Percentiles rank a stretch among this genome's conserved stretches.
These are phyloP conservation scores for Backusella morwellensis DNA, from an alignment of 192 early-diverging fungal genomes.

Conservation along the genomic window DNA sequence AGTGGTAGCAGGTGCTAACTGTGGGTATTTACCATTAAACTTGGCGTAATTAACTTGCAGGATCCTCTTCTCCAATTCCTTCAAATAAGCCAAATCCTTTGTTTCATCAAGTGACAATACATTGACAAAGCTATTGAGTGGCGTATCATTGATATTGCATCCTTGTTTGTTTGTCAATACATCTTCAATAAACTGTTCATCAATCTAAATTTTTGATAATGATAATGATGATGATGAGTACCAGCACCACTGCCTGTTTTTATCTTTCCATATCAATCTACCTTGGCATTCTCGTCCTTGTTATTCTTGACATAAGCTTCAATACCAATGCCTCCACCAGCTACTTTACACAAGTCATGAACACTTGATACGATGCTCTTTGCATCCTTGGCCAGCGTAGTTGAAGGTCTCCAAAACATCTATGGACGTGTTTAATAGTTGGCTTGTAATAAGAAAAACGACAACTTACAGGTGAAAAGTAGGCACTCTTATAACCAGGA, in stretches of 20 bases:
- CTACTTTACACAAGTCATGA: neutral
- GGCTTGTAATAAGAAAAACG: neutral
- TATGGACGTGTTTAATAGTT: neutral
- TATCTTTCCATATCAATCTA: neutral
- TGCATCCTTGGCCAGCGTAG: neutral
- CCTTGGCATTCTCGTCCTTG: neutral
- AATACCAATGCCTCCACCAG: constrained; percentile 11
- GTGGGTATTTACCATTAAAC: neutral
- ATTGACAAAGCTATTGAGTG: neutral
- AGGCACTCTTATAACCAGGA: neutral
- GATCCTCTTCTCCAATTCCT: constrained; percentile 9
- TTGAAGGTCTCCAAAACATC: constrained; percentile 16
- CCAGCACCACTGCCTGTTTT: neutral
- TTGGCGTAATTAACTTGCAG: constrained; percentile 11
- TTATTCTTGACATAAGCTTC: neutral
- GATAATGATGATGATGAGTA: neutral
- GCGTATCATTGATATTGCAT: constrained; percentile 11
- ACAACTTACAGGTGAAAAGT: constrained; percentile 12
- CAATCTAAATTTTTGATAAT: neutral
- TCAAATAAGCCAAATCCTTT: constrained; percentile 3
- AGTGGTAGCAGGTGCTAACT: neutral
- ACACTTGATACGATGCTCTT: neutral
- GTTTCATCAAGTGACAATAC: constrained; percentile 6
- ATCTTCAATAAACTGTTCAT: neutral
- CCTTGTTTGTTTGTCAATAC: neutral